Evolutionary conservation across 305 asterid genomes (phyloP).

Genomic region (Plantago rigida): DNA sequence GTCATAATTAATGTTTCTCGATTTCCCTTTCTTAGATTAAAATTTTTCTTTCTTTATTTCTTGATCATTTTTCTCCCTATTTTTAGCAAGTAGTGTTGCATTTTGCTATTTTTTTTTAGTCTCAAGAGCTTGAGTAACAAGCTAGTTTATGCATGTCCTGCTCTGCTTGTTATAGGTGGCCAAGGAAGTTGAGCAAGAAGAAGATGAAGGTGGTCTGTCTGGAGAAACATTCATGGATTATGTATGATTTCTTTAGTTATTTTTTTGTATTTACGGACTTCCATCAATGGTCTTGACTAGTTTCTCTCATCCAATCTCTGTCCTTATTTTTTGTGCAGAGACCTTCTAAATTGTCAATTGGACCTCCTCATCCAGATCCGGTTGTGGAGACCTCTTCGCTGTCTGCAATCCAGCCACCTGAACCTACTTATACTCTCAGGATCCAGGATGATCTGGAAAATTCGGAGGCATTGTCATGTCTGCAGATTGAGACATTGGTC

Average conservation of each 20-base stretch:
- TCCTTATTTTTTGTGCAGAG: constrained; percentile 41
- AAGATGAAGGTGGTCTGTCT: constrained; percentile 89
- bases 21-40: not conserved
- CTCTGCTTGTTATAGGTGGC: constrained; percentile 54
- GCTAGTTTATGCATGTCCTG: constrained; percentile 19
- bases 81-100: too few species aligned
- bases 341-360: constrained; percentile 81
- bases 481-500: constrained; percentile 95
- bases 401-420: constrained; percentile 96
- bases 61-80: not conserved
- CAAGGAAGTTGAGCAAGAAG: constrained; percentile 91
- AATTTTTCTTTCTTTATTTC: not conserved
- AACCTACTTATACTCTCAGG: constrained; percentile 72
- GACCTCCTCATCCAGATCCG: constrained; percentile 92
- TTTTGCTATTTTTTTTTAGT: not conserved
- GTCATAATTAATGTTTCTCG: too few species aligned
- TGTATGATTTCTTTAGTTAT: constrained; percentile 35
- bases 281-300: constrained; percentile 14
- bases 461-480: constrained; percentile 76
- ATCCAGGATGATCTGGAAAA: constrained; percentile 67
- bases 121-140: constrained; percentile 1
- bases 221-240: constrained; percentile 94
- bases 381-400: constrained; percentile 92
- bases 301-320: constrained; percentile 24
- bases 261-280: constrained; percentile 22